Conservation (phyloP, 2,329 filamentous ascomycete genomes). For the Fusarium verticillioides region DNA sequence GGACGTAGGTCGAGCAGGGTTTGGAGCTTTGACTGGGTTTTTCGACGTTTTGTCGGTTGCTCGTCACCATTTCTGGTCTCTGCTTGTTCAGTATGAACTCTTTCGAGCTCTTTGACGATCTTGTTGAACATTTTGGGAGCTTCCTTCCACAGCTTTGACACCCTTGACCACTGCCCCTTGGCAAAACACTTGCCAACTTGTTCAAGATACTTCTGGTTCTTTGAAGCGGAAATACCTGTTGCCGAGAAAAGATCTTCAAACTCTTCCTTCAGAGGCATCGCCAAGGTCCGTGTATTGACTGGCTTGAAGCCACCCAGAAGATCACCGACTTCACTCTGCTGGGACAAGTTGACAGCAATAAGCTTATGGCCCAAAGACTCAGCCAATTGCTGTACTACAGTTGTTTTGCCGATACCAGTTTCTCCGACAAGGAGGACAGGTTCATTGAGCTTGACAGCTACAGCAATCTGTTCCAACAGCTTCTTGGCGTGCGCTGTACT, state of each 20-base stretch:
- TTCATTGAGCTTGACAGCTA: slow-evolving; percentile 85
- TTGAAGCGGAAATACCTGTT: slow-evolving; percentile 85
- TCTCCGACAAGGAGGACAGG: slow-evolving; percentile 96
- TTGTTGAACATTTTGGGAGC: slow-evolving; percentile 87
- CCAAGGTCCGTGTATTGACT: slow-evolving; percentile 86
- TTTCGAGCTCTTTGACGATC: slow-evolving; percentile 67
- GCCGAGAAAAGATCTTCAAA: slow-evolving; percentile 90
- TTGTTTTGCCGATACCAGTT: slow-evolving; percentile 98
- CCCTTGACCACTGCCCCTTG: slow-evolving; percentile 86
- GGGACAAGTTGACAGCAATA: slow-evolving; percentile 93
- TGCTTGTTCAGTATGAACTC: slow-evolving; percentile 55
- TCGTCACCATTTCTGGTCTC: slow-evolving; percentile 50
- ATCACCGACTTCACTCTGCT: slow-evolving; percentile 98
- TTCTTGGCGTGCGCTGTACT: slow-evolving; percentile 86
- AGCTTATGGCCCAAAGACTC: slow-evolving; percentile 86
- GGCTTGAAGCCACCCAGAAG: slow-evolving; percentile 96
- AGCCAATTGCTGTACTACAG: slow-evolving; percentile 92
- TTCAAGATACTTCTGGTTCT: slow-evolving; percentile 88
- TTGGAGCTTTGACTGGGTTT: slow-evolving; percentile 74
- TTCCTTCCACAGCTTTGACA: slow-evolving; percentile 88
- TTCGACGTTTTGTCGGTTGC: slow-evolving; percentile 76
- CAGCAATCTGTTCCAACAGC: slow-evolving; percentile 87
- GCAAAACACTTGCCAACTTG: slow-evolving; percentile 82
- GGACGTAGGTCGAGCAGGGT: slow-evolving; percentile 66
- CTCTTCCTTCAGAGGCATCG: slow-evolving; percentile 90